Evolutionary conservation across 2,329 filamentous ascomycete species (phyloP).

Genomic region (Davidsoniella eucalypti): DNA sequence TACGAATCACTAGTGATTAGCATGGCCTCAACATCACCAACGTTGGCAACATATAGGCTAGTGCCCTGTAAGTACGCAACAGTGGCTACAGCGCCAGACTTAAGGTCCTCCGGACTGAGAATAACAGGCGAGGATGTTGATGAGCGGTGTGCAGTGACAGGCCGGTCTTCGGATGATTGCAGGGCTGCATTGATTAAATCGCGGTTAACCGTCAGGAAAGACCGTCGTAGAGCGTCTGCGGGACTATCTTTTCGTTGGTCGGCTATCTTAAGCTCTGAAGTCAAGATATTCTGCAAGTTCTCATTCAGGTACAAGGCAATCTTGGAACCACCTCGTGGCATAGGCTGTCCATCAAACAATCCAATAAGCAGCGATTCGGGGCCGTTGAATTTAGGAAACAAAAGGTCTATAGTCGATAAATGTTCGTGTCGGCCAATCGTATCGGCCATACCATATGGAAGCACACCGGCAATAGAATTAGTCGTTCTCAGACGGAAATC

Average conservation of each 20-base stretch:
- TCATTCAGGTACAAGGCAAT: constrained; percentile 95
- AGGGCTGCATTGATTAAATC: constrained; percentile 76
- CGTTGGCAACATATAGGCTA: constrained; percentile 86
- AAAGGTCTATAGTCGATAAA: constrained; percentile 85
- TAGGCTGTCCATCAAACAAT: constrained; percentile 89
- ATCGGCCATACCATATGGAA: constrained; percentile 96
- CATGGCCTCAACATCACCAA: constrained; percentile 91
- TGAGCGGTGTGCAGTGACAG: constrained; percentile 49
- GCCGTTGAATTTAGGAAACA: constrained; percentile 80
- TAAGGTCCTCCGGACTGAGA: constrained; percentile 75
- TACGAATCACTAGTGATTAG: constrained; percentile 77
- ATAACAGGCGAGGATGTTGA: constrained; percentile 57
- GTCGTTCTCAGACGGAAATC: constrained; percentile 93
- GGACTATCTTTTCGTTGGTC: constrained; percentile 58
- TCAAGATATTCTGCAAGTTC: constrained; percentile 77
- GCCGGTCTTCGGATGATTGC: constrained; percentile 61
- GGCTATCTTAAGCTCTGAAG: constrained; percentile 60
- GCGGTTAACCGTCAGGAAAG: constrained; percentile 84
- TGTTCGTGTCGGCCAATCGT: constrained; percentile 87
- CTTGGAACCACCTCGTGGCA: constrained; percentile 79
- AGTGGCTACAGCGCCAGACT: constrained; percentile 80
- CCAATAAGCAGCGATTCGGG: constrained; percentile 78
- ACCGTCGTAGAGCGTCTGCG: constrained; percentile 65
- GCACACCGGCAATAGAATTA: constrained; percentile 74
- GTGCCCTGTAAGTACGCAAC: constrained; percentile 79